These are phyloP conservation scores for Saccharomyces hybrid DNA, from an alignment of 1,139 yeast species.

Conservation along the genomic window DNA sequence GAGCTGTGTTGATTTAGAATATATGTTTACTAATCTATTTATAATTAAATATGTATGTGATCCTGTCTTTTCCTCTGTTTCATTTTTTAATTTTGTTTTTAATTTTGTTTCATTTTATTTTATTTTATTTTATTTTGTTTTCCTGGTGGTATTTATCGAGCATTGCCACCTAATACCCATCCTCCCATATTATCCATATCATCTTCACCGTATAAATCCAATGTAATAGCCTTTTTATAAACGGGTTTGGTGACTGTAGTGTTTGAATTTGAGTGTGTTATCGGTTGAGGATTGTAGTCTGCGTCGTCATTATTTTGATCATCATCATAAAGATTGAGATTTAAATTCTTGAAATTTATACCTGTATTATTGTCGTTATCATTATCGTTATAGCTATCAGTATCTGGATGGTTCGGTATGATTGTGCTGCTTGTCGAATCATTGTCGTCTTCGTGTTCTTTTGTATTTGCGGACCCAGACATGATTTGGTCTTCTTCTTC, in stretches of 20 bases:
- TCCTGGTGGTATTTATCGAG: background rate
- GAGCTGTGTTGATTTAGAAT: background rate
- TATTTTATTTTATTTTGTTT: no score
- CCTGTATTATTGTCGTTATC: background rate
- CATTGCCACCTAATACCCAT: conserved; percentile 27
- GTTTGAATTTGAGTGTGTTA: conserved; percentile 10
- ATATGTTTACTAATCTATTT: background rate
- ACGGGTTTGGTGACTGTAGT: conserved; percentile 9
- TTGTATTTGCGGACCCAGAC: conserved; percentile 16
- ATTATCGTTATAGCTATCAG: background rate
- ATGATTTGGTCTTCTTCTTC: conserved; percentile 28
- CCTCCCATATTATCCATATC: conserved; percentile 21
- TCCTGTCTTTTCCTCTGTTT: background rate
- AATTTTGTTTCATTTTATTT: no score
- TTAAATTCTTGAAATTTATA: conserved; percentile 5
- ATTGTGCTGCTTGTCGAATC: background rate
- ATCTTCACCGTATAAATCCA: conserved; percentile 26
- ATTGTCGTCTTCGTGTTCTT: background rate
- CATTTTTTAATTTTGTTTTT: background rate
- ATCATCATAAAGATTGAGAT: conserved; percentile 21
- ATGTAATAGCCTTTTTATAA: conserved; percentile 23
- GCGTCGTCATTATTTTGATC: background rate
- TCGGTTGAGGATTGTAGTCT: background rate
- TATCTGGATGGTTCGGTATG: background rate
- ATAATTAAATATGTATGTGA: background rate